Base-by-base conservation (phyloP, 495 filamentous ascomycete genomes). In the Lichina pygmaea region DNA sequence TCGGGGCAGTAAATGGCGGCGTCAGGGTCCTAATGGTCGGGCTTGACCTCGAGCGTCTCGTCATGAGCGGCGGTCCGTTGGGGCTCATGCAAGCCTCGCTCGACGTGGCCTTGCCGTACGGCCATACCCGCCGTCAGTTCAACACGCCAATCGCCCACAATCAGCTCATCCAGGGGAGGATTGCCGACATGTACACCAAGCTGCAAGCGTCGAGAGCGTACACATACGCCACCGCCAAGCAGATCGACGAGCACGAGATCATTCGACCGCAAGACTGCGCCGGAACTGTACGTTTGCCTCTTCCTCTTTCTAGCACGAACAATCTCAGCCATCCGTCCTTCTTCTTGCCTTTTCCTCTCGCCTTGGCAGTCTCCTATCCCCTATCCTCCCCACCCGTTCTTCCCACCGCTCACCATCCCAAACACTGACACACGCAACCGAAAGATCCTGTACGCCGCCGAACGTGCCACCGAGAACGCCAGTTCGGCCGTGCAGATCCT, bases 141-240 rank as follows among this genome's bases (percentile, higher is more conserved):
- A 74, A 74, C 34, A 65, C 52, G 0, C 91, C 89, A 2, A 83
- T 97, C 50, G 86, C 82, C 0, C 78, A 91, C 50, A 91, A 92
- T 60, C 91, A 97, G 58, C 63, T 95, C 48, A 69, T 97, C 34
- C 91, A 95, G 60, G 89, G 79, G 17, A 86, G 86, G 58, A 66
- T 95, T 16, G 85, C 89, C 47, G 85, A 94, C 58, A 95, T 97
- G 85, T 89, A 95, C 63, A 92, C 81, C 34, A 89, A 91, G 59
- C 69, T 86, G 31, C 77, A 80, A 48, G 85, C 82, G 5, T 75
- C 79, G 4, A 66, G 73, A 12, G 68, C 81, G 32, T 92, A 89
- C 59, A 92, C 81, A 0, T 79, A 81, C 48, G 63, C 71, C 17
- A 81, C 78, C 5, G 83, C 83, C n/a, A 67, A 65, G 24, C 61